phyloP scores from a whole-genome alignment of 306 rosid genomes.

The Pterocarpus macrocarpus region DNA sequence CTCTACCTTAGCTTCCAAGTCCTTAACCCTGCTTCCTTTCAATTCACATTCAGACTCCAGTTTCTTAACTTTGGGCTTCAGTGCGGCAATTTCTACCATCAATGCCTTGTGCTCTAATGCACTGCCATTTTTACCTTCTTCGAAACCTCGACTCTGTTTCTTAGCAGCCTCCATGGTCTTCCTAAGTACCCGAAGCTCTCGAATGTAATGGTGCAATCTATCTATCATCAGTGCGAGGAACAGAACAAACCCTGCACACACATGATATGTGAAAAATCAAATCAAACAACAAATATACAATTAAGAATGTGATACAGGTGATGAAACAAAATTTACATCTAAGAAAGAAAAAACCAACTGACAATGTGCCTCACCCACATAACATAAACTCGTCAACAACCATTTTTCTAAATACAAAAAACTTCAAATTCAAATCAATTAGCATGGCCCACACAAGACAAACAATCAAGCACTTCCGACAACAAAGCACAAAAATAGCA shows the following conservation, averaged over 20 bases:
- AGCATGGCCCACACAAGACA: constrained; percentile 2
- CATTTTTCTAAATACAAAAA: neutral
- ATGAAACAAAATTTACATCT: neutral
- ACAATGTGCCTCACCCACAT: neutral
- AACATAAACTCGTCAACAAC: neutral
- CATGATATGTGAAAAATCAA: constrained; percentile 11
- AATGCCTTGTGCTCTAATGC: constrained; percentile 56
- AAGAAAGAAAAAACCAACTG: neutral
- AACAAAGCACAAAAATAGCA: neutral
- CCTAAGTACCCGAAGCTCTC: constrained; percentile 80
- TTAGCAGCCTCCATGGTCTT: constrained; percentile 75
- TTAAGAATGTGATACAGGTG: neutral
- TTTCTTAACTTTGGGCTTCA: constrained; percentile 60
- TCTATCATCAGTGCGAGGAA: constrained; percentile 84
- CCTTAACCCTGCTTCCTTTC: constrained; percentile 61
- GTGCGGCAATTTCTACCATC: constrained; percentile 63
- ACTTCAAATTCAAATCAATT: neutral
- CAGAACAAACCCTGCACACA: constrained; percentile 75
- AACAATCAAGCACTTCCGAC: neutral
- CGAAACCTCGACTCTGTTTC: constrained; percentile 71
- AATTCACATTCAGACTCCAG: constrained; percentile 71
- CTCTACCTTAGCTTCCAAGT: constrained; percentile 66
- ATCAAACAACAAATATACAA: constrained; percentile 5
- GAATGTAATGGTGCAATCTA: constrained; percentile 84
- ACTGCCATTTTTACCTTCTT: constrained; percentile 52